phyloP scores from a whole-genome alignment of 371 early-diverging fungal species.

The Fennellomyces sp. region DNA sequence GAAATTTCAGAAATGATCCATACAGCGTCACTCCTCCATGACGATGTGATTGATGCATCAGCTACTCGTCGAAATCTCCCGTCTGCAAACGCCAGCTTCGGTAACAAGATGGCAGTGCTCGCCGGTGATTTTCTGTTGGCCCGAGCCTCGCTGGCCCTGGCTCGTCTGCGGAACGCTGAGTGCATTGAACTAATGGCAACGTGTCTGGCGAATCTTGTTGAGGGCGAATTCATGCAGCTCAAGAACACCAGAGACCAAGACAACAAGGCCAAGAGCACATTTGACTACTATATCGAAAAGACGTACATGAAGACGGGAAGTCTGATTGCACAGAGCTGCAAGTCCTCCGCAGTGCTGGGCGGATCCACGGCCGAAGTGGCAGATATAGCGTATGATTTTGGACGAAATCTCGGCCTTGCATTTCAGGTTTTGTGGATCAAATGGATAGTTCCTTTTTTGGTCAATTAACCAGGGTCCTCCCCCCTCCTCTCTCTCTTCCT shows the following conservation, averaged over 20 bases:
- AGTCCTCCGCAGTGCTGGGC: slow-evolving; percentile 86
- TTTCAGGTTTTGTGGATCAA: no score
- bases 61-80: slow-evolving; percentile 72
- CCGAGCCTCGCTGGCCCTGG: slow-evolving; percentile 89
- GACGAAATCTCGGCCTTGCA: slow-evolving; percentile 88
- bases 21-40: slow-evolving; percentile 93
- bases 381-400: slow-evolving; percentile 82
- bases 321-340: slow-evolving; percentile 92
- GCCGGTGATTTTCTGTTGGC: slow-evolving; percentile 95
- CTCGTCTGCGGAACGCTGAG: slow-evolving; percentile 84
- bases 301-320: slow-evolving; percentile 95
- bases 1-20: slow-evolving; percentile 98
- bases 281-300: slow-evolving; percentile 93
- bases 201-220: slow-evolving; percentile 91
- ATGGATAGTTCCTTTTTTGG: no score
- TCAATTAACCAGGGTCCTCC: no score
- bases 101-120: slow-evolving; percentile 96
- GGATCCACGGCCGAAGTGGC: slow-evolving; percentile 71
- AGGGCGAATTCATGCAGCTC: slow-evolving; percentile 97
- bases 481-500: not conserved
- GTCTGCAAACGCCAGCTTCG: slow-evolving; percentile 85
- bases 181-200: slow-evolving; percentile 93
- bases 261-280: slow-evolving; percentile 38
- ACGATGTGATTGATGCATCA: slow-evolving; percentile 87
- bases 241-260: slow-evolving; percentile 62